A percentile compares a stretch with the other conserved stretches of the same genome.
Evolutionary conservation across 495 filamentous ascomycete species (phyloP).

Genomic region (Aspergillus asperescens): DNA sequence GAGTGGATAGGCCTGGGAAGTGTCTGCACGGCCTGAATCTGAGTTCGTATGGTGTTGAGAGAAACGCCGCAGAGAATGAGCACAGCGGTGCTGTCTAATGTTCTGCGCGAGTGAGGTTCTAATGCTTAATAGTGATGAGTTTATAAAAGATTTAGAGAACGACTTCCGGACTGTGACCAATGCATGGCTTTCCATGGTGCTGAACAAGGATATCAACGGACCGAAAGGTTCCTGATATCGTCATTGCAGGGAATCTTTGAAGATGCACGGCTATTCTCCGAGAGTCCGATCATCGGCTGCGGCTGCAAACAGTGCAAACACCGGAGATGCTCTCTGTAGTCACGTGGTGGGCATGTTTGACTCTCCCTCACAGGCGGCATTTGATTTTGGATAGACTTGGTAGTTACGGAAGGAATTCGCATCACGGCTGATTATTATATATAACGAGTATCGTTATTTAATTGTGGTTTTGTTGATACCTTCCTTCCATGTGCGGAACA

Average conservation of each 20-base stretch:
- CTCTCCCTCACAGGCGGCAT: background rate
- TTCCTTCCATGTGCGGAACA: background rate
- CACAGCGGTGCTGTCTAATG: slow-evolving; percentile 19
- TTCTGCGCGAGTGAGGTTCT: background rate
- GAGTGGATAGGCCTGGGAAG: slow-evolving; percentile 36
- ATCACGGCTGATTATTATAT: background rate
- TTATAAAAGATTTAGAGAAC: slow-evolving; percentile 10
- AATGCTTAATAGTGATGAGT: background rate
- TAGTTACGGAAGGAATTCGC: background rate
- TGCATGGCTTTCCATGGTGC: slow-evolving; percentile 32
- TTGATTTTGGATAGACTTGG: no score
- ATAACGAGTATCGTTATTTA: background rate
- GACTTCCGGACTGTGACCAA: slow-evolving; percentile 16
- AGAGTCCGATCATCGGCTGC: no score
- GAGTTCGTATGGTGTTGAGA: slow-evolving; percentile 12
- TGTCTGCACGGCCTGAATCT: slow-evolving; percentile 3
- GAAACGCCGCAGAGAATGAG: slow-evolving; percentile 21
- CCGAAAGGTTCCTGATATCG: slow-evolving; percentile 1
- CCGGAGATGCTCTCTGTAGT: background rate
- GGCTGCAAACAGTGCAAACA: slow-evolving; percentile 45
- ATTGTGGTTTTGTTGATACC: background rate
- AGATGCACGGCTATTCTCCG: slow-evolving; percentile 26
- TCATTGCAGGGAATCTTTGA: slow-evolving; percentile 14
- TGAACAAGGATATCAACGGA: background rate
- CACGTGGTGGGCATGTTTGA: background rate